Conservation (phyloP, 176 grass and related monocot species). For the Metroxylon sagu region DNA sequence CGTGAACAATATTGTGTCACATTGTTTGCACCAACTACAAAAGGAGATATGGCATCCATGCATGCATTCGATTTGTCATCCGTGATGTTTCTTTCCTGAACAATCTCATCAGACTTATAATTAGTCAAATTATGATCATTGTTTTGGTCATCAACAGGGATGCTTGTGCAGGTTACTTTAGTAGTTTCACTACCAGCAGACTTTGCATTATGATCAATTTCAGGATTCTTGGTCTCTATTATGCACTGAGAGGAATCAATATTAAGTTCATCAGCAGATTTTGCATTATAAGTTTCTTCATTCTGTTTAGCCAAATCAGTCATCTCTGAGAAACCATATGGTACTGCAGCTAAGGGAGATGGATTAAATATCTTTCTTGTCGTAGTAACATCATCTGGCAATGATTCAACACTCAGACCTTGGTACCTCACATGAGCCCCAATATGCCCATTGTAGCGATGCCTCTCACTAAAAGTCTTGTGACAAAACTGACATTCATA, state of each 20-base stretch:
- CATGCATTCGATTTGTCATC: slow-evolving; percentile 16
- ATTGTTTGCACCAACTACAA: slow-evolving; percentile 21
- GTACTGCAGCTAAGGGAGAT: slow-evolving; percentile 16
- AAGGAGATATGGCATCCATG: slow-evolving; percentile 13
- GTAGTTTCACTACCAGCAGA: too few relatives aligned
- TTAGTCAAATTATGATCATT: too few relatives aligned
- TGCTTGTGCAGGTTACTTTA: too few relatives aligned
- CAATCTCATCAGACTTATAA: too few relatives aligned
- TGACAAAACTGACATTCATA: slow-evolving; percentile 72
- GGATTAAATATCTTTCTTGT: slow-evolving; percentile 21
- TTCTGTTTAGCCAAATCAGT: slow-evolving; percentile 20
- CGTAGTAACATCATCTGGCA: slow-evolving; percentile 19
- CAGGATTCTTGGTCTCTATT: too few relatives aligned
- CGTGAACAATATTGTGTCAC: slow-evolving; percentile 13
- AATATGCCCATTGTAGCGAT: slow-evolving; percentile 60
- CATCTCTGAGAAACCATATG: slow-evolving; percentile 26
- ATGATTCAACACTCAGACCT: slow-evolving; percentile 47
- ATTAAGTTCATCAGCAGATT: slow-evolving; percentile 19
- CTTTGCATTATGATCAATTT: too few relatives aligned
- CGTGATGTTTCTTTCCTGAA: too few relatives aligned
- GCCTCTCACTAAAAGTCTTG: slow-evolving; percentile 60
- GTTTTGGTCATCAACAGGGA: too few relatives aligned
- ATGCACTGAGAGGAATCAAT: neutral
- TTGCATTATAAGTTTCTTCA: slow-evolving; percentile 1
- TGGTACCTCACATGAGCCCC: slow-evolving; percentile 63